phyloP scores from a whole-genome alignment of 1,139 yeast genomes.

The Scheffersomyces titani region DNA sequence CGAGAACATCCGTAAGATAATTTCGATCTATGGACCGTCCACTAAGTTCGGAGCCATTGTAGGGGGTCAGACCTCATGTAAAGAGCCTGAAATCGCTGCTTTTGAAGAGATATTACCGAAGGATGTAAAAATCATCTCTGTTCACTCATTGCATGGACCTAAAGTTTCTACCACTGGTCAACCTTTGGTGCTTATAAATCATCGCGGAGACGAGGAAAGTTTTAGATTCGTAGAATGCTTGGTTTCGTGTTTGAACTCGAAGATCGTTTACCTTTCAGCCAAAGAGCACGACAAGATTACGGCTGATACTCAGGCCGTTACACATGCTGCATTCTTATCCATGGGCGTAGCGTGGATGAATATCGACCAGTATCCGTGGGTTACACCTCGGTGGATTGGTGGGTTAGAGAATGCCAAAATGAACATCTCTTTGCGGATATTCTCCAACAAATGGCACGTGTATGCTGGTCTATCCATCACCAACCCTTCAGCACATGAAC shows the following conservation, averaged over 20 bases:
- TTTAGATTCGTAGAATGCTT: slow-evolving; percentile 62
- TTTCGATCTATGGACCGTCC: slow-evolving; percentile 76
- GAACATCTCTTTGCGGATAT: slow-evolving; percentile 87
- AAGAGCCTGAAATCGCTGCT: slow-evolving; percentile 85
- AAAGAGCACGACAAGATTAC: slow-evolving; percentile 90
- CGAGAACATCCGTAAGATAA: slow-evolving; percentile 72
- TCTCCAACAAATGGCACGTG: slow-evolving; percentile 95
- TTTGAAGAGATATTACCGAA: slow-evolving; percentile 72
- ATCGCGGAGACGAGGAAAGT: slow-evolving; percentile 60
- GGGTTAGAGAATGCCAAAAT: slow-evolving; percentile 96
- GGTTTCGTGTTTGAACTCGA: slow-evolving; percentile 74
- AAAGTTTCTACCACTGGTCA: slow-evolving; percentile 86
- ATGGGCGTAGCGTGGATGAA: slow-evolving; percentile 98
- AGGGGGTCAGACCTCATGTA: slow-evolving; percentile 98
- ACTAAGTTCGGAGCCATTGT: slow-evolving; percentile 87
- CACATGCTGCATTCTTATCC: slow-evolving; percentile 94
- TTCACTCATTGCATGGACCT: slow-evolving; percentile 96
- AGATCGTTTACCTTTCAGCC: slow-evolving; percentile 76
- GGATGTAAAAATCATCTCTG: slow-evolving; percentile 80
- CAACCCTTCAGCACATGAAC: slow-evolving; percentile 91
- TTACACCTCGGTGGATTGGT: slow-evolving; percentile 81
- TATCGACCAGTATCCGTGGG: slow-evolving; percentile 89
- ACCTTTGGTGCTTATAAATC: slow-evolving; percentile 83
- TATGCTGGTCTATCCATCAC: slow-evolving; percentile 97
- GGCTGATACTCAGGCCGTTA: slow-evolving; percentile 98